These are phyloP conservation scores for Heliamphora exappendiculata DNA, from an alignment of 148 eudicot species.

Conservation along the genomic window DNA sequence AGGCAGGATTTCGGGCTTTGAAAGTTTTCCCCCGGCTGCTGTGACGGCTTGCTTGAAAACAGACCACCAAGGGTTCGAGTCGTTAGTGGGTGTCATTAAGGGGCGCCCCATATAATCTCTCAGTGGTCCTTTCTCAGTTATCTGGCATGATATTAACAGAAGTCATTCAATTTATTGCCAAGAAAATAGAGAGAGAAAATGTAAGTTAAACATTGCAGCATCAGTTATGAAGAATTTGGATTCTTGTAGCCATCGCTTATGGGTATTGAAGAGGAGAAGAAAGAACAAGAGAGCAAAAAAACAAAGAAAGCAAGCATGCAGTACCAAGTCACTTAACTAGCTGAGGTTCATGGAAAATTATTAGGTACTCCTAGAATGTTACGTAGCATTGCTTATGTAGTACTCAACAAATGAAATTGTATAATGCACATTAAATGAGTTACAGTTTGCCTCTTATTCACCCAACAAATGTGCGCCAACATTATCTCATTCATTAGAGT, in stretches of 20 bases:
- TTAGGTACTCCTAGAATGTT: too few species aligned
- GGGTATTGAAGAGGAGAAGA: background rate
- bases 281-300: background rate
- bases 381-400: too few species aligned
- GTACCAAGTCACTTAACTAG: conserved; percentile 1
- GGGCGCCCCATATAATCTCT: conserved; percentile 72
- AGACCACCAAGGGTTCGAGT: conserved; percentile 91
- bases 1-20: conserved; percentile 74
- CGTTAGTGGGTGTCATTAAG: conserved; percentile 57
- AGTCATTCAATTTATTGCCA: background rate
- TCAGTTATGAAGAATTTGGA: background rate
- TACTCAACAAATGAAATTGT: too few species aligned
- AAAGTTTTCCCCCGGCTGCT: conserved; percentile 68
- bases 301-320: background rate
- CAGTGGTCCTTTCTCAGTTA: conserved; percentile 50
- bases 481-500: too few species aligned
- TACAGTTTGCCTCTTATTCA: too few species aligned
- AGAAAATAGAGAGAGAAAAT: background rate
- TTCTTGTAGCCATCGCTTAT: background rate
- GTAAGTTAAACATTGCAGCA: background rate
- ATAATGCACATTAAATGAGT: too few species aligned
- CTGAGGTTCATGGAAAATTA: background rate
- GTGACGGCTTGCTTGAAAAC: conserved; percentile 56
- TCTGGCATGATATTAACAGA: conserved; percentile 23
- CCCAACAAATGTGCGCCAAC: too few species aligned